Conservation (phyloP, 495 filamentous ascomycete genomes). For the Xylaria intraflava region DNA sequence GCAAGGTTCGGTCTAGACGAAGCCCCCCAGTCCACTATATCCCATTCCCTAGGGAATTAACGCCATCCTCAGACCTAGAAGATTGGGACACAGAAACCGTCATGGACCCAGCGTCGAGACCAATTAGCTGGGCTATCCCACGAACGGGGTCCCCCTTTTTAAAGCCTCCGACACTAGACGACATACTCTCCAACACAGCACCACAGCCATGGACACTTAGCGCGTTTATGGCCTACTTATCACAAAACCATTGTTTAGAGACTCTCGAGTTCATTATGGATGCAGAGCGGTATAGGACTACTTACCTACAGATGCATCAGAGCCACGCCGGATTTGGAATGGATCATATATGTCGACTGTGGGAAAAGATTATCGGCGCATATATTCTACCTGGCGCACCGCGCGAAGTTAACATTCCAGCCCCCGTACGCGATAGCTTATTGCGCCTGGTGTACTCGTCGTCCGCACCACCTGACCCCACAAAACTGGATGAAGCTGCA, state of each 20-base stretch:
- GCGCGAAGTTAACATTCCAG: conserved; percentile 88
- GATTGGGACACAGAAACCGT: conserved; percentile 38
- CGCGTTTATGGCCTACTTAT: conserved; percentile 95
- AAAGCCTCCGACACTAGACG: conserved; percentile 73
- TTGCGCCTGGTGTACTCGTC: conserved; percentile 53
- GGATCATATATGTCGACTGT: conserved; percentile 68
- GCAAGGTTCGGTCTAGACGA: conserved; percentile 36
- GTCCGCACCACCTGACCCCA: conserved; percentile 65
- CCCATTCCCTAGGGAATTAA: conserved; percentile 31
- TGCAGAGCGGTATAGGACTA: conserved; percentile 78
- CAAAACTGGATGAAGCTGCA: conserved; percentile 79
- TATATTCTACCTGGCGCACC: conserved; percentile 75
- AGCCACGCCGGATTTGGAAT: conserved; percentile 41
- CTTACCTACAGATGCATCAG: conserved; percentile 43
- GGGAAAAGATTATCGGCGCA: conserved; percentile 60
- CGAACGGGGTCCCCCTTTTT: conserved; percentile 39
- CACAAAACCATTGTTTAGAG: conserved; percentile 95
- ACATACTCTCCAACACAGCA: conserved; percentile 81
- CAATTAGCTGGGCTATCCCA: conserved; percentile 40
- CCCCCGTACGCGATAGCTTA: conserved; percentile 73
- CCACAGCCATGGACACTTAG: conserved; percentile 86
- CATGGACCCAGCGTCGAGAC: conserved; percentile 38
- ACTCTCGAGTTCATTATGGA: conserved; percentile 97
- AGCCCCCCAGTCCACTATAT: conserved; percentile 34
- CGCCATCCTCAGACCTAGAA: conserved; percentile 34